Conservation (phyloP, 2,329 filamentous ascomycete species). For the Penicillium concentricum region DNA sequence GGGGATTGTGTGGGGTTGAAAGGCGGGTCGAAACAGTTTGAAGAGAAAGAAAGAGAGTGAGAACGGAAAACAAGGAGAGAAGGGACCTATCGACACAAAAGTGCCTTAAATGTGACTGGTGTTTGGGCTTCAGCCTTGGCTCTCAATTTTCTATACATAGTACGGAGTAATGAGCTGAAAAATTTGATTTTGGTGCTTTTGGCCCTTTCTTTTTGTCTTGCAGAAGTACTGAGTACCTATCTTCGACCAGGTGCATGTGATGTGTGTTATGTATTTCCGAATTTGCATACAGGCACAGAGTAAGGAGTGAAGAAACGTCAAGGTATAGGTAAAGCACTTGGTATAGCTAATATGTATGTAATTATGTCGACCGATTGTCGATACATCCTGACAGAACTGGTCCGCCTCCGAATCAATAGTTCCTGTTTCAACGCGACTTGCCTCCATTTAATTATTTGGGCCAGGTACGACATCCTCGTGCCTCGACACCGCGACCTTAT, state of each 20-base stretch:
- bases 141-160: constrained; percentile 2
- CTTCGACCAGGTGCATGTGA: background rate
- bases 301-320: background rate
- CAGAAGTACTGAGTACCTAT: too few relatives aligned
- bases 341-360: background rate
- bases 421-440: background rate
- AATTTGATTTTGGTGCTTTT: background rate
- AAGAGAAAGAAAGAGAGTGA: background rate
- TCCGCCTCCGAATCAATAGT: background rate
- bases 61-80: background rate
- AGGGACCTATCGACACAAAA: background rate
- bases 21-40: background rate
- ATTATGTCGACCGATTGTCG: background rate
- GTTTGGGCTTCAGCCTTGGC: background rate
- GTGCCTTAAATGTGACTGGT: constrained; percentile 5
- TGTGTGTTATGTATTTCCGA: background rate
- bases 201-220: background rate
- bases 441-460: background rate
- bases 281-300: background rate
- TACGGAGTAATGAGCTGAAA: background rate
- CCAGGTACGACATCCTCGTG: constrained; percentile 6
- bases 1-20: background rate
- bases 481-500: constrained; percentile 1
- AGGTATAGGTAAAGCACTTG: background rate
- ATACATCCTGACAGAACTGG: background rate